phyloP scores from a whole-genome alignment of 345 rosid species.

The Zanthoxylum bungeanum region DNA sequence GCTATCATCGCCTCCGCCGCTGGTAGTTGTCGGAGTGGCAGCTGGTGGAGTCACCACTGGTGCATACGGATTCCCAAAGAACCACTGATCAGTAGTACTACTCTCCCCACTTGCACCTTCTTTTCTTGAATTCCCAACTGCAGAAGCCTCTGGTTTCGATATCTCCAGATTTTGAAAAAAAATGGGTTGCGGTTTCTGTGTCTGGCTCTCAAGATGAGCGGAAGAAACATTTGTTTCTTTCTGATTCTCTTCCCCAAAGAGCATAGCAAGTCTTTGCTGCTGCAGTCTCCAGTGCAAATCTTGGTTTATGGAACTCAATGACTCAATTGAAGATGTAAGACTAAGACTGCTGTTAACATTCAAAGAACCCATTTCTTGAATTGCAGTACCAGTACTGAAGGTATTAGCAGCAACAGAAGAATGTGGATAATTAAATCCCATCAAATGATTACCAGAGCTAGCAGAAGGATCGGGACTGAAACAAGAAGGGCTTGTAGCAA shows the following conservation, averaged over 20 bases:
- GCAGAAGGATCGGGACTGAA: conserved; percentile 50
- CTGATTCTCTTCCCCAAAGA: conserved; percentile 44
- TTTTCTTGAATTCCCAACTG: conserved; percentile 31
- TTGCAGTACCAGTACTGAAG: conserved; percentile 36
- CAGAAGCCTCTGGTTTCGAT: conserved; percentile 26
- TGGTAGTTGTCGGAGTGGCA: conserved; percentile 32
- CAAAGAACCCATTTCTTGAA: conserved; percentile 47
- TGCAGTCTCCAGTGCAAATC: conserved; percentile 94
- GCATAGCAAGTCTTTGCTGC: conserved; percentile 76
- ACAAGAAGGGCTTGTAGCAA: conserved; percentile 22
- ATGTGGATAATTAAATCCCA: conserved; percentile 58
- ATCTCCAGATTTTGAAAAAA: conserved; percentile 62
- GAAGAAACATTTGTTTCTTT: conserved; percentile 30
- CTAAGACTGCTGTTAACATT: conserved; percentile 48
- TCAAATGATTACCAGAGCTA: conserved; percentile 30
- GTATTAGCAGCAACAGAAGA: too few species aligned
- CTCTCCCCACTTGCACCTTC: conserved; percentile 25
- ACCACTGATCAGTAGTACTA: conserved; percentile 63
- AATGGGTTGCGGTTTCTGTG: conserved; percentile 54
- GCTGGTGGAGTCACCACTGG: conserved; percentile 30
- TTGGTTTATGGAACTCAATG: conserved; percentile 84
- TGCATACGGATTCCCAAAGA: conserved; percentile 54
- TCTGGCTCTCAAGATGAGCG: conserved; percentile 29
- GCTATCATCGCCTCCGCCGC: conserved; percentile 28
- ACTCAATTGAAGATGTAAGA: conserved; percentile 82